Base-by-base conservation (phyloP, 495 filamentous ascomycete species). In the Podospora tetraspora region DNA sequence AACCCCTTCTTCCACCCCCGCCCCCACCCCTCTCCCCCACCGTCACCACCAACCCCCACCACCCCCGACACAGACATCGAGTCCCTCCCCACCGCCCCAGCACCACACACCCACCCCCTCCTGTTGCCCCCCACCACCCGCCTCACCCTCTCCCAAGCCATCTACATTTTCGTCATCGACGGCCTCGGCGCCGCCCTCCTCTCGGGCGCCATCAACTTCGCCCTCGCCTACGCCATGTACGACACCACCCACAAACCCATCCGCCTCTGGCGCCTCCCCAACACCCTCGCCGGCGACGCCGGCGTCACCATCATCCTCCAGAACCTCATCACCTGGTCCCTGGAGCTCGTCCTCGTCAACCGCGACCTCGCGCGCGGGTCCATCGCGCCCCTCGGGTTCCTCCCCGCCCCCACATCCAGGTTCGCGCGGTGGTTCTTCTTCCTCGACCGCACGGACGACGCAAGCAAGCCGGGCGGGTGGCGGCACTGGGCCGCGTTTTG, bases 221-320 rank as follows among this genome's bases (percentile, higher is more conserved):
- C 79, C 29, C 77, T 81, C 32, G 80, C 80, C 57, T 83, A 82
- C 68, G 78, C 74, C 62, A 80, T 80, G 78, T 78, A 81, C 72
- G 66, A 75, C 57, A 63, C 66, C 21, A 74, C 72, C 70, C 75
- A 63, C 70, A 64, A 2, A 24, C 60, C 30, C 0, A 79, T 82
- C 52, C 76, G 78, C 12, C 65, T 82, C 37, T 82, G 74, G 59
- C 67, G 77, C 60, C 81, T 82, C 65, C 75, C 76, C 63, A 80
- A 79, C 62, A 81, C 80, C 0, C 75, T 84, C 16, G 77, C 80
- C n/a, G 78, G 75, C 30, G 82, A 84, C 65, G 75, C 78, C 3
- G 79, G 71, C 19, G 74, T 79, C 52, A 79, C 76, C 19, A 76
- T 76, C 22, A 61, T 79, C 61, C 6, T 79, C 23, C 76, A 79